phyloP scores from a whole-genome alignment of 176 grass and related monocot species.

The Carex pumila region DNA sequence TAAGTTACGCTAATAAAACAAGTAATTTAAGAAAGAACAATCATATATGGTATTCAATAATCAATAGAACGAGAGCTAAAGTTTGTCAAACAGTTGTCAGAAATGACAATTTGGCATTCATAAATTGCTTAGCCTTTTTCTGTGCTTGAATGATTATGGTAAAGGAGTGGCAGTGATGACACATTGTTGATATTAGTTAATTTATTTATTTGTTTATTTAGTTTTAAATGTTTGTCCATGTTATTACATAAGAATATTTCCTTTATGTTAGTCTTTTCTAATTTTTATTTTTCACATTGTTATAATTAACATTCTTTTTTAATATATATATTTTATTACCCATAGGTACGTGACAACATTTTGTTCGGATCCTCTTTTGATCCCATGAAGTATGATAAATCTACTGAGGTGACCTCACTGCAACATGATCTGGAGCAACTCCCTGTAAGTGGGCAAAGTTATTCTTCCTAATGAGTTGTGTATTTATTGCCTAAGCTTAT shows the following conservation, averaged over 20 bases:
- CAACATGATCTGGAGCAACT: conserved; percentile 83
- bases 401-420: conserved; percentile 73
- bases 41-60: neutral
- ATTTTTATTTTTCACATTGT: neutral
- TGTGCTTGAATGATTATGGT: neutral
- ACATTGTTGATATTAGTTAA: neutral
- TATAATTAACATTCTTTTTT: neutral
- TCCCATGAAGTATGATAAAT: conserved; percentile 53
- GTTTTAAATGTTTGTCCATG: neutral
- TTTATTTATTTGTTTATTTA: neutral
- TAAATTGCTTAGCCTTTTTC: neutral
- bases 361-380: conserved; percentile 91
- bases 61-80: neutral
- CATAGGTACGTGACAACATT: conserved; percentile 94
- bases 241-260: neutral
- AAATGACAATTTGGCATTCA: neutral
- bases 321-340: neutral
- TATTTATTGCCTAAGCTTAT: neutral
- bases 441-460: conserved; percentile 45
- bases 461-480: neutral
- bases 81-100: neutral
- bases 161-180: neutral
- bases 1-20: neutral
- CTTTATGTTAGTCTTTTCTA: neutral
- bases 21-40: neutral